phyloP scores from a whole-genome alignment of 768 basidiomycete species.

The Boletus reticulatus region DNA sequence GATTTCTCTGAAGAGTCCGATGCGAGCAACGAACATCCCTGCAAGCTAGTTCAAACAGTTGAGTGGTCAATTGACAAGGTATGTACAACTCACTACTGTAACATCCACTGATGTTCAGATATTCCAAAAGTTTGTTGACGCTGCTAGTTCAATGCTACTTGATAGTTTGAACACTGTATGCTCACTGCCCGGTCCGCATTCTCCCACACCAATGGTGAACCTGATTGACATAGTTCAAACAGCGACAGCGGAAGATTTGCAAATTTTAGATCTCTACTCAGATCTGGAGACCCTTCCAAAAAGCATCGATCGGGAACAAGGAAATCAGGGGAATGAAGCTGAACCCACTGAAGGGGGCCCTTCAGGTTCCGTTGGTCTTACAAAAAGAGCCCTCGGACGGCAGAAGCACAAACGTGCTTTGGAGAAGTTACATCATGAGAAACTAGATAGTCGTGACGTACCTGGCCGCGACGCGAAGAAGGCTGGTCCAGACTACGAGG shows the following conservation, averaged over 20 bases:
- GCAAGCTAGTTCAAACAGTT: constrained; percentile 30
- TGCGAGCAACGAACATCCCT: constrained; percentile 10
- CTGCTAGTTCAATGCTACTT: constrained; percentile 33
- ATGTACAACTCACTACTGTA: not conserved
- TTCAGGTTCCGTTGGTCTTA: constrained; percentile 25
- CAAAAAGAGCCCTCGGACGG: constrained; percentile 47
- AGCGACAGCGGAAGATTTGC: constrained; percentile 52
- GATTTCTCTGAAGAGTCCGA: constrained; percentile 31
- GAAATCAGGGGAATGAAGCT: constrained; percentile 36
- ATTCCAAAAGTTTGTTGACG: constrained; percentile 19
- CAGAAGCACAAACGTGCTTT: constrained; percentile 52
- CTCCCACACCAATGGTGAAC: not conserved
- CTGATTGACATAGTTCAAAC: not conserved
- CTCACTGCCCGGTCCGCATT: constrained; percentile 44
- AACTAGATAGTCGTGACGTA: not conserved
- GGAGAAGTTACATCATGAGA: constrained; percentile 20
- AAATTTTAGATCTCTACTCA: constrained; percentile 58
- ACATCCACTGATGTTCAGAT: not conserved
- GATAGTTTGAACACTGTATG: constrained; percentile 45
- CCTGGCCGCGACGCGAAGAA: constrained; percentile 11
- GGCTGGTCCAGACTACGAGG: constrained; percentile 5
- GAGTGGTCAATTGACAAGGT: constrained; percentile 42
- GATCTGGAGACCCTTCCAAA: constrained; percentile 61
- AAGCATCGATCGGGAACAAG: constrained; percentile 44
- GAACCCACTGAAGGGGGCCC: constrained; percentile 4